Conservation (phyloP, 768 basidiomycete genomes). For the Naematelia encephala region DNA sequence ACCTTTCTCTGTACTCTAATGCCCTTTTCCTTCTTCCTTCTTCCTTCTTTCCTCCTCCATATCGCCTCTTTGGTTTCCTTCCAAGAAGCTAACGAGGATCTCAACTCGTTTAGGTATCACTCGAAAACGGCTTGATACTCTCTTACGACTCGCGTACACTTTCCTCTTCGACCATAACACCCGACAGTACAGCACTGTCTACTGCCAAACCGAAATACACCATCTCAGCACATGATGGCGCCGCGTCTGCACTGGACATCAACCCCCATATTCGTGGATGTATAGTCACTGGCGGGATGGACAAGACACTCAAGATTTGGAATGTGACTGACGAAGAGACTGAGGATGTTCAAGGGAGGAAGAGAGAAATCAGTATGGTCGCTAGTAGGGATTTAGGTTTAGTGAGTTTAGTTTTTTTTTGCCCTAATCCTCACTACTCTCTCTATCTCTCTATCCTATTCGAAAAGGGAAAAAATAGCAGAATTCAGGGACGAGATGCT, state of each 20-base stretch:
- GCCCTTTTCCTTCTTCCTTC: too few species aligned
- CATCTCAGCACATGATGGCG: slow-evolving; percentile 86
- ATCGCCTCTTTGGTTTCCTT: too few species aligned
- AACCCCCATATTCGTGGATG: slow-evolving; percentile 87
- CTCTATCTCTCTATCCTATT: too few species aligned
- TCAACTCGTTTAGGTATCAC: slow-evolving; percentile 64
- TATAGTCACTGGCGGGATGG: slow-evolving; percentile 87
- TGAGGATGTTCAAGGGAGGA: slow-evolving; percentile 37
- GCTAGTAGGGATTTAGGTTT: slow-evolving; percentile 74
- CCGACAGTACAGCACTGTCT: slow-evolving; percentile 63
- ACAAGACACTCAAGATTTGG: slow-evolving; percentile 91
- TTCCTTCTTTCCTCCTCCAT: too few species aligned
- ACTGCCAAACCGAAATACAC: slow-evolving; percentile 67
- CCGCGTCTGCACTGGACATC: slow-evolving; percentile 81
- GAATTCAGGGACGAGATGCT: background rate
- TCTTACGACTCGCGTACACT: slow-evolving; percentile 86
- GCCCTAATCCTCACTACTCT: too few species aligned
- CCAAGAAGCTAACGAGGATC: background rate
- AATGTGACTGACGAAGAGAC: slow-evolving; percentile 65
- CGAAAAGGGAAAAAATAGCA: too few species aligned
- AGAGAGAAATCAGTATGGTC: slow-evolving; percentile 40
- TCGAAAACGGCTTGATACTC: slow-evolving; percentile 90
- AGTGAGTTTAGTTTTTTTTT: too few species aligned
- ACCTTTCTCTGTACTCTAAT: too few species aligned
- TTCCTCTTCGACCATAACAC: slow-evolving; percentile 54